phyloP scores from a whole-genome alignment of 2,329 filamentous ascomycete genomes.

The Penicillium sp. region DNA sequence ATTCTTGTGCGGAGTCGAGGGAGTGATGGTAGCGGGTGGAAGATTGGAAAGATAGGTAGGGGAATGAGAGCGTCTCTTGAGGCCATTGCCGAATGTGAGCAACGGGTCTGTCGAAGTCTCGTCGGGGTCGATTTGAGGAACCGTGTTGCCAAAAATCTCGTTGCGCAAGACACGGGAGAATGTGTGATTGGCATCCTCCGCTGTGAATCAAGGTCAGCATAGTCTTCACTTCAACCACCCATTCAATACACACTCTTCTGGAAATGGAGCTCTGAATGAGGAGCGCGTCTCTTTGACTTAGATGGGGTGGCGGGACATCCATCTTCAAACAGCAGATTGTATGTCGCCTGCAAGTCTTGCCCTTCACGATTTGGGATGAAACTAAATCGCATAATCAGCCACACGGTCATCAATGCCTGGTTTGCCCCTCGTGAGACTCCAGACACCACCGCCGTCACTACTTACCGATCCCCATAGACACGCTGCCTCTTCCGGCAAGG shows the following conservation, averaged over 20 bases:
- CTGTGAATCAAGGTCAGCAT: conserved; percentile 39
- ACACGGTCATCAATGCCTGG: background rate
- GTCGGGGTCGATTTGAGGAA: conserved; percentile 71
- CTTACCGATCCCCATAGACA: conserved; percentile 59
- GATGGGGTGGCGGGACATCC: conserved; percentile 88
- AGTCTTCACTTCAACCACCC: conserved; percentile 5
- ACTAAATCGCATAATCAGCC: conserved; percentile 44
- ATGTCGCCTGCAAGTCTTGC: conserved; percentile 88
- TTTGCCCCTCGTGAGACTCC: background rate
- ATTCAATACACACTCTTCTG: conserved; percentile 65
- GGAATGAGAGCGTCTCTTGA: conserved; percentile 68
- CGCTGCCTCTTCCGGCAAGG: conserved; percentile 64
- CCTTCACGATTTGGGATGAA: conserved; percentile 94
- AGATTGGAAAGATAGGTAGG: conserved; percentile 65
- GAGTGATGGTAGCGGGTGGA: conserved; percentile 69
- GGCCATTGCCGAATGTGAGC: conserved; percentile 42
- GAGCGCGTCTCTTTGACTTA: conserved; percentile 73
- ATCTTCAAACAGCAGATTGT: conserved; percentile 84
- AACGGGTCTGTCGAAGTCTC: conserved; percentile 55
- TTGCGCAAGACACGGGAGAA: conserved; percentile 82
- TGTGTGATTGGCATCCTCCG: conserved; percentile 89
- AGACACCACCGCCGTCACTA: conserved; percentile 1
- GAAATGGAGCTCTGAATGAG: conserved; percentile 86
- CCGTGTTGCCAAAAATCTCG: conserved; percentile 84
- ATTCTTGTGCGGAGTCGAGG: conserved; percentile 95